phyloP scores from a whole-genome alignment of 495 filamentous ascomycete genomes.

The Hypoxylon cercidicola region DNA sequence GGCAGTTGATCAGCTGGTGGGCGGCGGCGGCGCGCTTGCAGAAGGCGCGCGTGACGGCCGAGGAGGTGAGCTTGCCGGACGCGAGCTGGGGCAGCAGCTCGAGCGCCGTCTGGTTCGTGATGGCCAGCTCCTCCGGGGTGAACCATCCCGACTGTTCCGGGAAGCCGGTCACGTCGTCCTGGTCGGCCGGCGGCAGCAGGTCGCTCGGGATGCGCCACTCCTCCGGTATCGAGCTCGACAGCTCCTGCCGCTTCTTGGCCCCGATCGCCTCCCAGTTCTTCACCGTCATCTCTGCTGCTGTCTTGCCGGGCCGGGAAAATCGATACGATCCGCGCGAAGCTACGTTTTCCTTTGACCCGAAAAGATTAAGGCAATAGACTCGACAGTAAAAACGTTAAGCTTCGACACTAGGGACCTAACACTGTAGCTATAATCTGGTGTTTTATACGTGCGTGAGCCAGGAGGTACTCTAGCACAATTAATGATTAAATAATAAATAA shows the following conservation, averaged over 20 bases:
- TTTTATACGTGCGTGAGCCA: too few species aligned
- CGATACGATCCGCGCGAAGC: too few species aligned
- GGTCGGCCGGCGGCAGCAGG: constrained; percentile 49
- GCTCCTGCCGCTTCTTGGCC: constrained; percentile 49
- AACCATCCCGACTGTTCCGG: constrained; percentile 53
- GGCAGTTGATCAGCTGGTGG: constrained; percentile 49
- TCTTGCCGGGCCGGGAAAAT: not conserved
- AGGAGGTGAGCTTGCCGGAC: constrained; percentile 43
- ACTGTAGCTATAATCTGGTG: too few species aligned
- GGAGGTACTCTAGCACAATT: not conserved
- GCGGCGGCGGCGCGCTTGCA: constrained; percentile 50
- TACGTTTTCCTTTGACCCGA: too few species aligned
- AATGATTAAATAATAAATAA: not conserved
- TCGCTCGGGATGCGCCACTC: constrained; percentile 54
- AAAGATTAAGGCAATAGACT: too few species aligned
- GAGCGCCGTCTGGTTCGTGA: constrained; percentile 42
- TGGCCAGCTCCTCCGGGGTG: constrained; percentile 45
- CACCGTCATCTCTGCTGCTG: constrained; percentile 25
- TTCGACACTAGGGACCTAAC: too few species aligned
- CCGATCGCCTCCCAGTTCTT: constrained; percentile 51
- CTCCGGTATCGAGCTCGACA: constrained; percentile 50
- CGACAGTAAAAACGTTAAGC: too few species aligned
- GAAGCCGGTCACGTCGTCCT: constrained; percentile 54
- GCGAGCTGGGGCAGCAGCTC: constrained; percentile 47
- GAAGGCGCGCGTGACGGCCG: constrained; percentile 48